Percentiles rank a stretch among this genome's conserved stretches.
Conservation (phyloP, 768 basidiomycete species). For the Amanita molliuscula region DNA sequence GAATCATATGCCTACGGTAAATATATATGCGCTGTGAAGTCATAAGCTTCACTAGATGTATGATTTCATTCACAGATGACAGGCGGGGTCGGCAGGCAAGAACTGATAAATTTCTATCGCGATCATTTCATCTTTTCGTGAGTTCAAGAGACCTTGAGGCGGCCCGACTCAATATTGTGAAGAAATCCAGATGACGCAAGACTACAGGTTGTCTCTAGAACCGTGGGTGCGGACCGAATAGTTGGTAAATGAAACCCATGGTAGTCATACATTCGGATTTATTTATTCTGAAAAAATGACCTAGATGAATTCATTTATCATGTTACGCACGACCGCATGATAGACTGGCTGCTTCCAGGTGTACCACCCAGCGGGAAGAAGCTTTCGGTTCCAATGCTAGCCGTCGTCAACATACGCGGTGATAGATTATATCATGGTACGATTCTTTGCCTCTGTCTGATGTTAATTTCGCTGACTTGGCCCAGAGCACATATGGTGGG, state of each 20-base stretch:
- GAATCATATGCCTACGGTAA: conserved; percentile 46
- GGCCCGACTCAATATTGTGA: not conserved
- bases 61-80: conserved; percentile 29
- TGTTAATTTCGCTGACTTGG: not conserved
- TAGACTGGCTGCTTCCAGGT: conserved; percentile 42
- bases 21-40: conserved; percentile 5
- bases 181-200: conserved; percentile 39
- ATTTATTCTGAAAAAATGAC: not conserved
- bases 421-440: conserved; percentile 27
- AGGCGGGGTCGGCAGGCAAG: conserved; percentile 41
- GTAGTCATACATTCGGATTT: not conserved
- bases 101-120: conserved; percentile 42
- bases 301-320: conserved; percentile 42
- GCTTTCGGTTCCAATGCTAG: conserved; percentile 40
- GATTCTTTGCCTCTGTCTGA: not conserved
- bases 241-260: conserved; percentile 25
- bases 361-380: conserved; percentile 42
- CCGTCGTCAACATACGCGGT: conserved; percentile 41
- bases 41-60: not conserved
- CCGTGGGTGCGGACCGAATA: conserved; percentile 38
- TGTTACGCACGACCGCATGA: conserved; percentile 30
- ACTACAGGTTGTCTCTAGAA: conserved; percentile 38
- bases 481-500: conserved; percentile 37
- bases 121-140: conserved; percentile 47
- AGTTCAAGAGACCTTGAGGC: conserved; percentile 8